Evolutionary conservation across 108 stramenopile species (phyloP), one percentile per base, ranked within the genome.

Genomic region (Fragilariopsis cylindrus): DNA sequence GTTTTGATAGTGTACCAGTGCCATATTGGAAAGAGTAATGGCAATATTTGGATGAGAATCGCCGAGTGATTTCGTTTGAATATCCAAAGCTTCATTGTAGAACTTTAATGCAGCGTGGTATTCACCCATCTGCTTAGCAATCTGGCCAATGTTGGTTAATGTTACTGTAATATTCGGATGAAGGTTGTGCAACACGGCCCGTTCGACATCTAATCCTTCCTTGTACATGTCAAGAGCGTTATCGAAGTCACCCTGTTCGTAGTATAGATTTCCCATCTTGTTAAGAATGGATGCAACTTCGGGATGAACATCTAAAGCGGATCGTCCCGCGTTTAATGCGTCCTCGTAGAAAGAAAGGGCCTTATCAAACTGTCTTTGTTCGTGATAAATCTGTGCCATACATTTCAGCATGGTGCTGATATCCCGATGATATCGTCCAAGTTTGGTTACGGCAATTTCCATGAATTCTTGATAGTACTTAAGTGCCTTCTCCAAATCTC

Each of bases 81-180:
- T 72, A 48, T 69, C 69, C 42, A 85, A 65, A 8, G 86, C 89
- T 76, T 87, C 82, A n/a, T 74, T 57, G 78, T 90, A 87, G 52
- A 85, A 60, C 44, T 78, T 72, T 48, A 90, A 44, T n/a, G 89
- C 87, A 7, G 77, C 58, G 12, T n/a, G 15, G 56, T 82, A 81
- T 64, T 90, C 85, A 11, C 89, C 89, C 5, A 60, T 43, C 70
- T 90, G 84, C 70, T 86, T 84, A 60, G 82, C 65, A 69, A 85
- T 87, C 73, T 87, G 86, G 2, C 83, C 89, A 76, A 90, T 86
- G 75, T 88, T 90, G 3, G 85, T 82, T 44, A 90, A 67, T 39
- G 89, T 90, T 7, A 87, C 89, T 49, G 81, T 73, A 47, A 90
- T 86, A 46, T 90, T 88, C 15, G 85, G 87, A 72, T 87, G 85